Percentiles rank a stretch among this genome's conserved stretches.
These are phyloP conservation scores for Termitomyces titanicus DNA, from an alignment of 768 basidiomycete genomes.

Conservation along the genomic window DNA sequence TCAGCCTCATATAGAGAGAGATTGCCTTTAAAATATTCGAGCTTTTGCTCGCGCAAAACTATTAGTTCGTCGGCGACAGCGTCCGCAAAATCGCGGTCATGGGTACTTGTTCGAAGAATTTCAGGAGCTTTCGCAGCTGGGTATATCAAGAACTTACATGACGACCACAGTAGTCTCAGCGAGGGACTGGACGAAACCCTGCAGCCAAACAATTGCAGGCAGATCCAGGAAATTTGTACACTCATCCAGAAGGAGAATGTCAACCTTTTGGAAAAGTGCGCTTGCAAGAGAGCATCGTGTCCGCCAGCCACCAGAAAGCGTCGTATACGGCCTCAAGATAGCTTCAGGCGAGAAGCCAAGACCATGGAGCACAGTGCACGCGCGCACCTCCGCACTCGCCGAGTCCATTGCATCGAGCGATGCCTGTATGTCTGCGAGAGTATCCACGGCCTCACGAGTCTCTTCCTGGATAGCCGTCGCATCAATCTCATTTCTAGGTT, in stretches of 20 bases:
- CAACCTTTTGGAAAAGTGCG: constrained; percentile 51
- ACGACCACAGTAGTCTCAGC: constrained; percentile 51
- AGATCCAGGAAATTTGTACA: constrained; percentile 53
- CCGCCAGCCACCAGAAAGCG: constrained; percentile 65
- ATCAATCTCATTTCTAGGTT: constrained; percentile 21
- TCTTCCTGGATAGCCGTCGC: constrained; percentile 16
- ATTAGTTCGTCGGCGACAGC: constrained; percentile 58
- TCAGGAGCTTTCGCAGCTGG: background rate
- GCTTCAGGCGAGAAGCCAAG: constrained; percentile 50
- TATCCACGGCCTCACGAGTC: constrained; percentile 21
- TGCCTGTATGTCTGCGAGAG: constrained; percentile 23
- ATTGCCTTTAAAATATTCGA: constrained; percentile 57
- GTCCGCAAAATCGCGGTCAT: constrained; percentile 63
- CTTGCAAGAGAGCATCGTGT: constrained; percentile 57
- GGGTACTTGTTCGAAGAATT: constrained; percentile 29
- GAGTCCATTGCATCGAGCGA: constrained; percentile 26
- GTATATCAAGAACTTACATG: constrained; percentile 24
- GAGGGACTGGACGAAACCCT: constrained; percentile 43
- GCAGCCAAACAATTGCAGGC: constrained; percentile 49
- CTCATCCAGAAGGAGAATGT: constrained; percentile 60
- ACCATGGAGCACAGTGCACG: constrained; percentile 50
- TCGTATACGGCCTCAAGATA: constrained; percentile 34
- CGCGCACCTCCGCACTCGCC: constrained; percentile 41
- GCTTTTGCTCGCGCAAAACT: constrained; percentile 47
- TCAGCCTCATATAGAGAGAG: constrained; percentile 47